phyloP scores from a whole-genome alignment of 768 basidiomycete species.

The Paxillus rubicundulus region DNA sequence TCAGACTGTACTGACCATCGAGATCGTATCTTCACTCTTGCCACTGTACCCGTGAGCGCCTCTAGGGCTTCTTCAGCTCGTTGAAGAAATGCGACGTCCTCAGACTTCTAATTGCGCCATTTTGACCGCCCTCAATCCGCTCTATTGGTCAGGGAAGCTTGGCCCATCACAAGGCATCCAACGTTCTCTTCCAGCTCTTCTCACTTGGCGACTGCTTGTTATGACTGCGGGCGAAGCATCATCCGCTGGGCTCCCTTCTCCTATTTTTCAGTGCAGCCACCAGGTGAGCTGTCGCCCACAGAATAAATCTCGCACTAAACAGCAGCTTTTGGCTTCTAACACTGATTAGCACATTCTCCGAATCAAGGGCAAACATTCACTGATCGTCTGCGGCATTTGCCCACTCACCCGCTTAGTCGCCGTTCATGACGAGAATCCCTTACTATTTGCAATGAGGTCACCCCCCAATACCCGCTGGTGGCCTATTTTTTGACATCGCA shows the following conservation, averaged over 20 bases:
- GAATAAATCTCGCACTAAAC: neutral
- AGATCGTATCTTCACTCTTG: too few relatives aligned
- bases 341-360: neutral
- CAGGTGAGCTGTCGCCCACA: conserved; percentile 2
- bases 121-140: neutral
- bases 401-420: conserved; percentile 12
- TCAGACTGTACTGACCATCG: too few relatives aligned
- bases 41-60: too few relatives aligned
- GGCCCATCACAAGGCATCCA: neutral
- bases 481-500: conserved; percentile 1
- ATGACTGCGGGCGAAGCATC: neutral
- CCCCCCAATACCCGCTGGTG: conserved; percentile 21
- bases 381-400: neutral
- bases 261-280: neutral
- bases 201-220: neutral
- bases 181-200: neutral
- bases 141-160: neutral
- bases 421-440: conserved; percentile 14
- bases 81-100: neutral
- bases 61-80: neutral
- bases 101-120: neutral
- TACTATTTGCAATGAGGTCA: conserved; percentile 12
- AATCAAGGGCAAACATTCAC: neutral
- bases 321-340: neutral
- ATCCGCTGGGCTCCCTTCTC: conserved; percentile 9